Percentiles rank a stretch among this genome's conserved stretches.
Conservation (phyloP, 176 grass and related monocot species). For the Tuctoria greenei region DNA sequence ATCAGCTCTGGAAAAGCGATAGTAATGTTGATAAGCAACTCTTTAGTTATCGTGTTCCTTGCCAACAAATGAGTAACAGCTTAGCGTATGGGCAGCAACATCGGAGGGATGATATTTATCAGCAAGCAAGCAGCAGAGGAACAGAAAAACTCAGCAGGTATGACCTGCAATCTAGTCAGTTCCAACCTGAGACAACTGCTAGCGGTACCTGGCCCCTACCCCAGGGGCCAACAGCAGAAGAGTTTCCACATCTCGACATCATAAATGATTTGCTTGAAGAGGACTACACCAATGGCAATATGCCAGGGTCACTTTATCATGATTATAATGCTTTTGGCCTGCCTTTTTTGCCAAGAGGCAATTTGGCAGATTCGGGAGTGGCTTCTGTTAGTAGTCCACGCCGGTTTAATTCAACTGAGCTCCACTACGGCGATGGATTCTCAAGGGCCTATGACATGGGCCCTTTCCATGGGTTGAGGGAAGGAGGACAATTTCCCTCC, state of each 20-base stretch:
- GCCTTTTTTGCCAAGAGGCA: constrained; percentile 51
- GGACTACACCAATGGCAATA: constrained; percentile 52
- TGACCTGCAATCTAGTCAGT: constrained; percentile 35
- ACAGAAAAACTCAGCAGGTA: constrained; percentile 39
- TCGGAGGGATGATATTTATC: constrained; percentile 41
- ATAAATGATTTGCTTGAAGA: constrained; percentile 92
- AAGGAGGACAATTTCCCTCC: constrained; percentile 32
- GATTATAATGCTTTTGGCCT: constrained; percentile 47
- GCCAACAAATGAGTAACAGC: constrained; percentile 38
- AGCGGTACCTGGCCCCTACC: constrained; percentile 41
- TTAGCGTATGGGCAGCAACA: constrained; percentile 33
- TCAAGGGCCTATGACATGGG: constrained; percentile 56
- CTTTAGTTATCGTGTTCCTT: constrained; percentile 29
- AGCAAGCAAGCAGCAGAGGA: constrained; percentile 43
- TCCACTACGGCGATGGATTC: constrained; percentile 57
- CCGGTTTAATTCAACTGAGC: constrained; percentile 37
- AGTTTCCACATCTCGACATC: constrained; percentile 87
- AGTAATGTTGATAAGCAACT: constrained; percentile 40
- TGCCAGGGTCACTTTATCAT: constrained; percentile 35
- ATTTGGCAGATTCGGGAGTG: constrained; percentile 28
- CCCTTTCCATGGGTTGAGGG: constrained; percentile 34
- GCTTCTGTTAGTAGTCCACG: constrained; percentile 40
- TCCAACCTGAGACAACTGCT: constrained; percentile 26
- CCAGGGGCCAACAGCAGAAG: constrained; percentile 46
- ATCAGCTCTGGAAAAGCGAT: constrained; percentile 53